Evolutionary conservation across 1,139 yeast genomes (phyloP).

Genomic region (Pichia sp.): DNA sequence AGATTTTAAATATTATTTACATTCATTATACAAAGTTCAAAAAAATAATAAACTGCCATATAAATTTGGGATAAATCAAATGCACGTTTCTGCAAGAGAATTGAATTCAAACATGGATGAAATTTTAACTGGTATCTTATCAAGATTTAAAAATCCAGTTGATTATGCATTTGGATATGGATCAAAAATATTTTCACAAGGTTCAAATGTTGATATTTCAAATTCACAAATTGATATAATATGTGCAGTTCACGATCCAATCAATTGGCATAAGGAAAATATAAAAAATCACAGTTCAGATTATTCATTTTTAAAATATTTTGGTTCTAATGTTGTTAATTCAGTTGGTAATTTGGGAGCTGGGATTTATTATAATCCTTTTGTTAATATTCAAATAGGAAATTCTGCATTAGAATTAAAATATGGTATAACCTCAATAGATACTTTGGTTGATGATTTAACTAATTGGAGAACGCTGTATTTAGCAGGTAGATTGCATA

Average conservation of each 20-base stretch:
- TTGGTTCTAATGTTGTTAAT: constrained; percentile 58
- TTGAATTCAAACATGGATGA: constrained; percentile 29
- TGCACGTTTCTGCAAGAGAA: constrained; percentile 37
- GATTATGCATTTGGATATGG: constrained; percentile 85
- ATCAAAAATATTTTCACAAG: constrained; percentile 87
- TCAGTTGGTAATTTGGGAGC: constrained; percentile 71
- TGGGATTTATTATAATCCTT: constrained; percentile 93
- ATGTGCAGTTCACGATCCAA: constrained; percentile 71
- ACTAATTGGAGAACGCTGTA: constrained; percentile 81
- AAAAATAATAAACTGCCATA: constrained; percentile 46
- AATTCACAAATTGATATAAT: constrained; percentile 81
- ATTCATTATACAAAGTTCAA: constrained; percentile 28
- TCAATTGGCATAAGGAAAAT: constrained; percentile 71
- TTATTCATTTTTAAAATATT: constrained; percentile 59
- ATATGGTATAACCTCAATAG: constrained; percentile 76
- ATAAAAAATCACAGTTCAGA: constrained; percentile 61
- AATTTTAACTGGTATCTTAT: constrained; percentile 45
- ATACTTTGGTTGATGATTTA: constrained; percentile 58
- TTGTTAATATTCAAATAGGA: constrained; percentile 60
- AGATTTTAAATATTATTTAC: constrained; percentile 34
- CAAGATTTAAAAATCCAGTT: constrained; percentile 39
- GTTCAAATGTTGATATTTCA: constrained; percentile 37
- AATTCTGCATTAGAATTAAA: constrained; percentile 47
- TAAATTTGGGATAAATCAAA: constrained; percentile 54
- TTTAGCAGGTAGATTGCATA: constrained; percentile 88